Evolutionary conservation across 1,139 yeast genomes (phyloP).

Genomic region (Hanseniaspora gamundiae): DNA sequence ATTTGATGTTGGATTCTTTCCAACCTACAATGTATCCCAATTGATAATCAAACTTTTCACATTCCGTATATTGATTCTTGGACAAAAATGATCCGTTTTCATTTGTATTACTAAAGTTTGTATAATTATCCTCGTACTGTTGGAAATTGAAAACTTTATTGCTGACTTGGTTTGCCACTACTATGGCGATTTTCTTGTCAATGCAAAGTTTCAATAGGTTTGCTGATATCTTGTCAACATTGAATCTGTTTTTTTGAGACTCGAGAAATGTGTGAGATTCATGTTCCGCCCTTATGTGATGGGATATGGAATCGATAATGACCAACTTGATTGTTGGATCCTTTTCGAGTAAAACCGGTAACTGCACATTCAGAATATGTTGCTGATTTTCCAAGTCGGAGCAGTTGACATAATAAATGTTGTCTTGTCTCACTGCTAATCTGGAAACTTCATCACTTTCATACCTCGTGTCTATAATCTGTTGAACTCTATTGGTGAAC

Average conservation of each 20-base stretch:
- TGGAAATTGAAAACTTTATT: slow-evolving; percentile 29
- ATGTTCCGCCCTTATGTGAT: slow-evolving; percentile 63
- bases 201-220: slow-evolving; percentile 41
- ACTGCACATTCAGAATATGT: slow-evolving; percentile 58
- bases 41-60: slow-evolving; percentile 54
- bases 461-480: slow-evolving; percentile 24
- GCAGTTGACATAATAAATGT: slow-evolving; percentile 51
- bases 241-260: slow-evolving; percentile 31
- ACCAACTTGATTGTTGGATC: slow-evolving; percentile 38
- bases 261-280: slow-evolving; percentile 27
- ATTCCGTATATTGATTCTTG: slow-evolving; percentile 15
- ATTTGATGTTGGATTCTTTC: slow-evolving; percentile 35
- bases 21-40: slow-evolving; percentile 68
- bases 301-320: slow-evolving; percentile 76
- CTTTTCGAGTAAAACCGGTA: slow-evolving; percentile 43
- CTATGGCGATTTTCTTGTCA: slow-evolving; percentile 43
- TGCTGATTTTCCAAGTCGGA: slow-evolving; percentile 62
- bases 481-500: slow-evolving; percentile 48
- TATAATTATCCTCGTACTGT: slow-evolving; percentile 7
- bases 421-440: slow-evolving; percentile 30
- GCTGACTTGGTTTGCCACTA: slow-evolving; percentile 72
- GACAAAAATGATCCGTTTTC: neutral
- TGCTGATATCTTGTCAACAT: slow-evolving; percentile 35
- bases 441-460: slow-evolving; percentile 15
- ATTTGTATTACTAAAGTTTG: neutral